These are phyloP conservation scores for Paraurostyla sp. DNA, from an alignment of 73 alveolate species.

Conservation along the genomic window DNA sequence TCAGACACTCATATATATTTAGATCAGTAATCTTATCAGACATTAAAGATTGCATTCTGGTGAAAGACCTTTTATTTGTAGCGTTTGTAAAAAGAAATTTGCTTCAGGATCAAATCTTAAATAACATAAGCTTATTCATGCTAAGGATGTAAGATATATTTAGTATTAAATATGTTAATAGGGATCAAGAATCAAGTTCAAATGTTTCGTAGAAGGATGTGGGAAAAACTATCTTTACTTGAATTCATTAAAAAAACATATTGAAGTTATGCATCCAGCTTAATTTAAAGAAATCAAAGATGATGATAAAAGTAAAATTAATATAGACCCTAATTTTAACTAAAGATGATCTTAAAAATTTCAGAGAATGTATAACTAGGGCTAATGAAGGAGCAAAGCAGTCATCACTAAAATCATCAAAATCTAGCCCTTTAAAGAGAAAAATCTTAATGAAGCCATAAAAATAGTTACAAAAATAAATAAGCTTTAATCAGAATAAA, in stretches of 20 bases:
- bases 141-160: constrained; percentile 14
- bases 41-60: constrained; percentile 79
- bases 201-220: constrained; percentile 39
- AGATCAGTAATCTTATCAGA: constrained; percentile 67
- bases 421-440: too few relatives aligned
- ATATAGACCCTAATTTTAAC: too few relatives aligned
- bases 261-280: constrained; percentile 26
- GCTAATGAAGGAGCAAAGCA: too few relatives aligned
- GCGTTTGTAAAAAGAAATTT: constrained; percentile 60
- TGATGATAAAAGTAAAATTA: not conserved
- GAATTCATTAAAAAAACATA: constrained; percentile 46
- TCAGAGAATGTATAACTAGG: too few relatives aligned
- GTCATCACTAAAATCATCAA: too few relatives aligned
- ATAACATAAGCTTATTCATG: constrained; percentile 68
- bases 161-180: not conserved
- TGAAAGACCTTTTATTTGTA: constrained; percentile 70
- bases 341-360: too few relatives aligned
- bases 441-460: too few relatives aligned
- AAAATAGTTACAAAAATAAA: too few relatives aligned
- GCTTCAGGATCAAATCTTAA: constrained; percentile 76
- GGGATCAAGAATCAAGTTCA: constrained; percentile 1
- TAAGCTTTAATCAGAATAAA: too few relatives aligned
- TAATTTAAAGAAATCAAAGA: not conserved
- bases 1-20: too few relatives aligned
- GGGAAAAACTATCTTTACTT: constrained; percentile 12